These are phyloP conservation scores for Podosphaera fusca DNA, from an alignment of 2,329 filamentous ascomycete species.

Conservation along the genomic window DNA sequence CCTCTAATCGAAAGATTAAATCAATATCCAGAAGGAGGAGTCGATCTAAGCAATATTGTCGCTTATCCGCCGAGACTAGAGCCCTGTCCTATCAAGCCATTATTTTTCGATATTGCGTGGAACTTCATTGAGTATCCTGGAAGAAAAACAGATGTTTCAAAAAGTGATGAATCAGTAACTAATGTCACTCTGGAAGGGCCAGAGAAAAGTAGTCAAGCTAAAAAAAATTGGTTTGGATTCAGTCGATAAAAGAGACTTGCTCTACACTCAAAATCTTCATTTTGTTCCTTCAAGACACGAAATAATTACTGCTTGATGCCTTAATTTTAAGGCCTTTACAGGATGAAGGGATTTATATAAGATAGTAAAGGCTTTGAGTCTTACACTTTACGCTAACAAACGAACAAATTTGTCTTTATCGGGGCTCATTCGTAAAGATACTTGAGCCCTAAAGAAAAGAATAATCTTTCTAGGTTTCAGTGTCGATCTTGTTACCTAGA, in stretches of 20 bases:
- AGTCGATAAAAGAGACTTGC: constrained; percentile 9
- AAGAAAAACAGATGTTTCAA: constrained; percentile 20
- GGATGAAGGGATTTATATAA: too few relatives aligned
- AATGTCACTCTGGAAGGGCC: constrained; percentile 12
- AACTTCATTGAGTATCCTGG: constrained; percentile 90
- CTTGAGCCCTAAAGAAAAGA: too few relatives aligned
- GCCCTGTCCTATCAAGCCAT: constrained; percentile 71
- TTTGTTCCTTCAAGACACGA: too few relatives aligned
- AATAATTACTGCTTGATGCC: too few relatives aligned
- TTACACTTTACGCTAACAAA: too few relatives aligned
- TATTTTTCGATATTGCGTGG: constrained; percentile 92
- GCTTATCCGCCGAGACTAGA: constrained; percentile 68
- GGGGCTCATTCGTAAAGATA: too few relatives aligned
- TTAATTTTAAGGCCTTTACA: too few relatives aligned
- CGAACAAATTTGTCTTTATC: too few relatives aligned
- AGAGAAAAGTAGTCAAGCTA: constrained; percentile 25
- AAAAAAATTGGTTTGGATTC: constrained; percentile 62
- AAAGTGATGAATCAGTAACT: constrained; percentile 4
- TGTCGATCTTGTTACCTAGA: too few relatives aligned
- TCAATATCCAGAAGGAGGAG: constrained; percentile 44
- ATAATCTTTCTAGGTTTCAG: too few relatives aligned
- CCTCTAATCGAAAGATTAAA: constrained; percentile 55
- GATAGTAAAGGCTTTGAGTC: too few relatives aligned
- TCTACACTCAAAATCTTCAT: too few relatives aligned
- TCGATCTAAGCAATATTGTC: constrained; percentile 62